A percentile compares a stretch with the other conserved stretches of the same genome.
phyloP scores from a whole-genome alignment of 192 early-diverging fungal genomes.

The Entomortierella parvispora region DNA sequence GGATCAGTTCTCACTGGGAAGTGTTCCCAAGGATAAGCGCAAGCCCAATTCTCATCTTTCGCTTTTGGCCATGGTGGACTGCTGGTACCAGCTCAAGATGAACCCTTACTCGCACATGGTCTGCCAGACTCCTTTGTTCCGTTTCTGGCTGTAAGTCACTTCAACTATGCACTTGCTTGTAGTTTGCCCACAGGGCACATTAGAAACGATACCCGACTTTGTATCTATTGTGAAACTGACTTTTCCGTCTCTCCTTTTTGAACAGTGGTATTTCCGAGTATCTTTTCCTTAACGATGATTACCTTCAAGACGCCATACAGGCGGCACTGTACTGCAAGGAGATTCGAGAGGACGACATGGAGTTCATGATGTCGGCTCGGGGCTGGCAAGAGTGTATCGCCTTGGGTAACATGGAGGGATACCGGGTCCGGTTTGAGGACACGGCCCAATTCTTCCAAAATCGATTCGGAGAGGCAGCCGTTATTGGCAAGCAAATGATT shows the following conservation, averaged over 20 bases:
- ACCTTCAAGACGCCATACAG: constrained; percentile 89
- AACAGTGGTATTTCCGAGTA: constrained; percentile 92
- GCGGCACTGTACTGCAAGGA: constrained; percentile 82
- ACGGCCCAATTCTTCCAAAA: constrained; percentile 86
- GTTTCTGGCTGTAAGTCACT: constrained; percentile 82
- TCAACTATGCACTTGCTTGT: no score
- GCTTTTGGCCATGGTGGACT: constrained; percentile 92
- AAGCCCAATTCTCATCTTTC: constrained; percentile 94
- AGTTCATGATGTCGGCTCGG: constrained; percentile 90
- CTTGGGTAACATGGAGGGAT: constrained; percentile 83
- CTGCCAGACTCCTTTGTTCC: constrained; percentile 95
- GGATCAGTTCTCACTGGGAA: constrained; percentile 89
- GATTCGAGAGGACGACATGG: constrained; percentile 83
- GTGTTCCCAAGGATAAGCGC: constrained; percentile 74
- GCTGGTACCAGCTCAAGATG: constrained; percentile 86
- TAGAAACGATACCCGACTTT: no score
- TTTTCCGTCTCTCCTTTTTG: not conserved
- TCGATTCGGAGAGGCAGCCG: constrained; percentile 63
- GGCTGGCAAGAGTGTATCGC: constrained; percentile 96
- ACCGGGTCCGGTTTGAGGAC: constrained; percentile 83
- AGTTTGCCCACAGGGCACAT: no score
- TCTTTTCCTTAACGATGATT: constrained; percentile 80
- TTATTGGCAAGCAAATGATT: constrained; percentile 68
- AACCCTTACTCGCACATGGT: constrained; percentile 96
- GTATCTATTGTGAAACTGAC: not conserved